Base-by-base conservation (phyloP, 1,284 basidiomycete species). In the Cryptococcus sp. region DNA sequence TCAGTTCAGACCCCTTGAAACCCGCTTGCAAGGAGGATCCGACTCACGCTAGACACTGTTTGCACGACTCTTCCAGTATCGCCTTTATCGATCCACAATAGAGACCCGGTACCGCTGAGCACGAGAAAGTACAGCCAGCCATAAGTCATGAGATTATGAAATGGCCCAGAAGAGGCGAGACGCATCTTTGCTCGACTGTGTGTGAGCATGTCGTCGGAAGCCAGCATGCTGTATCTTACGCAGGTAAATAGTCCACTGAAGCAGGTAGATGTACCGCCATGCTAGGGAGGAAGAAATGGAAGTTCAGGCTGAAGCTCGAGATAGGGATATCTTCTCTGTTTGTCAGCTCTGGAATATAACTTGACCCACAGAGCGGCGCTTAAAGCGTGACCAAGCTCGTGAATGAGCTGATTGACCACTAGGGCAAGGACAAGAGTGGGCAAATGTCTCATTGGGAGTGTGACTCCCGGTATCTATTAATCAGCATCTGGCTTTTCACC, bases 331-430 rank as follows among this genome's bases (percentile, higher is more conserved):
- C 72, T 44, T 74, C 72, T 2, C 67, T 69, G 42, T n/a, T 7
- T 7, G n/a, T 40, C 41, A 28, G 41, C 36, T 44, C 9, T 22
- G 4, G 18, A 24, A 24, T 7, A 14, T n/a, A 11, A 44, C 9
- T 19, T 22, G 5, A 59, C 66, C 46, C 48, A 67, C 67, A 73
- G 44, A 4, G 68, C 63, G 14, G 67, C 73, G 9, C 66, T 59
- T 7, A 72, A 32, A 1, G 71, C 69, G 49, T 75, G 73, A 1
- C 72, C 73, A 1, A 63, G 52, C 46, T 75, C 73, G 49, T 75
- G 73, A 0, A 75, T 54, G 11, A 73, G 54, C 52, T 75, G 72
- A 24, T 68, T 67, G 13, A 69, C 24, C 0, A 73, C 45, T 13
- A 74, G 53, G 1, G 66, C 70, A 4, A 75, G 59, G 0, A 69